Base-by-base conservation (phyloP, 805 yeast genomes). In the Pichia pseudocactophila region DNA sequence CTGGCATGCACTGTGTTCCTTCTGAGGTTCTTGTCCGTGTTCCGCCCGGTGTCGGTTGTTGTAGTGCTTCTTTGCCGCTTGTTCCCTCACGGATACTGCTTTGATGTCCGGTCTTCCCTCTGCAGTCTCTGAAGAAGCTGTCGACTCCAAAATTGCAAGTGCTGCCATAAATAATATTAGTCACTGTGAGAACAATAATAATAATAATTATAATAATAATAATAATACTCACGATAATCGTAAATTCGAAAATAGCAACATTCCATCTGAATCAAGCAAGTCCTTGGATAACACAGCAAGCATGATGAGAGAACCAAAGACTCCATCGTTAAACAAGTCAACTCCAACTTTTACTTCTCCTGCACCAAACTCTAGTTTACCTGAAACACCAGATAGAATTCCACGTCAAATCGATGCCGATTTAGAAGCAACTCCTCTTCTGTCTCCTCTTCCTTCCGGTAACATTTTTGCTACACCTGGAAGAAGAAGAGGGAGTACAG, bases 401-500 rank as follows among this genome's bases (percentile, higher is more conserved):
- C 40, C 44, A 37, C 47, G 43, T 19, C 40, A 49, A 52, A 18
- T 43, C 3, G 28, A 39, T 28, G 15, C 13, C 9, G 42, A 44
- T 26, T 25, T 40, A 12, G 64, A 61, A 20, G 59, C 53, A 13
- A 61, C 66, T 1, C 66, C 65, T 2, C 47, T 63, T 36, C 40
- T 56, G 30, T 62, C 67, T 2, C 66, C 67, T 3, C 53, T 62
- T n/a, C 50, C 48, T n/a, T 17, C 45, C 9, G n/a, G 10, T 25
- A 32, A 32, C 36, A 28, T 44, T 3, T 34, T 51, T 6, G 28
- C 51, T 30, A 53, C 66, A 2, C 62, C 65, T 3, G 54, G 59
- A 20, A 62, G 60, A 42, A 48, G 66, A 17, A 52, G 53, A 17
- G 32, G 40, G 17, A 32, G 12, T 22, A 28, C 12, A n/a, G 30